Evolutionary conservation across 1,284 basidiomycete species (phyloP), one percentile per base, ranked within the genome.

Genomic region (Spongiforma sp.): DNA sequence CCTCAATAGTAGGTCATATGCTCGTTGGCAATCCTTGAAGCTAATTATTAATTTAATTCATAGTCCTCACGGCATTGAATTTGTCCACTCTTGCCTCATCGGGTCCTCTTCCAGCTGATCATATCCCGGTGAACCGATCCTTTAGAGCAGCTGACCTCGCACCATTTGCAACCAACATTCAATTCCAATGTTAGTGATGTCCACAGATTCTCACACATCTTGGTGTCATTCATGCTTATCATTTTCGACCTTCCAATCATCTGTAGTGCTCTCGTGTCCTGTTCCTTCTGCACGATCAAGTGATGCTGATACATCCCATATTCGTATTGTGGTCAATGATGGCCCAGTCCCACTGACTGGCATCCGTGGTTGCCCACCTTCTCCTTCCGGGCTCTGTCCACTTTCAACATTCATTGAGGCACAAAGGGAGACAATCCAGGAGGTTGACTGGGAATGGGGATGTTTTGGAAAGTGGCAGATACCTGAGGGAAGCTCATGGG

Each of bases 321-420:
- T 95, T 67, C 89, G 93, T 8, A 81, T 93, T 61, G 86, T 93
- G 72, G 86, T 95, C 76, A 97, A 97, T 79, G 96, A 98, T 73
- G 95, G 93, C 5, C 92, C 96, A 2, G 84, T 89, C 2, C 94
- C 96, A 2, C 83, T 97, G 46, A 90, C 89, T 3, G 86, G 89
- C 39, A 84, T 94, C 71, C 80, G 82, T 28, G 92, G 91, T 2
- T 96, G 94, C 69, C 86, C 90, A 1, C 76, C 86, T 69, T 77
- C 75, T 11, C 80, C 84, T 53, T 88, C 96, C 64, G 95, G 95
- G 15, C 85, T 96, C 75, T 98, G 95, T 70, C 82, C 91, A 1
- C 80, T 96, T 9, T 81, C 86, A 52, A 86, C 85, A 5, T 96
- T 98, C 74, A 85, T 96, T 37, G 80, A 77, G 2, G 89, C 87